Evolutionary conservation across 2,329 filamentous ascomycete species (phyloP).

Genomic region (Fusarium mexicanum): DNA sequence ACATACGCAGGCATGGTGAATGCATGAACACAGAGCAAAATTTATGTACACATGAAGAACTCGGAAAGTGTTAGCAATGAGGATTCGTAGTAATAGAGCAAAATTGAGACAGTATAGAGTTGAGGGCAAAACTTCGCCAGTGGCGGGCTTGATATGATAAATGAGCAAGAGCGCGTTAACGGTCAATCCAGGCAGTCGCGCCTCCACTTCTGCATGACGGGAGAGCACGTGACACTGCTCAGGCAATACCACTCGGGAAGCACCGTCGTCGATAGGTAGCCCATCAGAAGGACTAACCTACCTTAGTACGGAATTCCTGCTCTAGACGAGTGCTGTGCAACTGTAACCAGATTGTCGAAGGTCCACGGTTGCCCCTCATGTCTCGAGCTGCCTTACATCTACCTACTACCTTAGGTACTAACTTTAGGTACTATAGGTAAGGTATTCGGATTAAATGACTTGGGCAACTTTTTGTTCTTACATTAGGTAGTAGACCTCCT

Average conservation of each 20-base stretch:
- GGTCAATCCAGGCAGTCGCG: slow-evolving; percentile 35
- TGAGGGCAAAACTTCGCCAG: slow-evolving; percentile 10
- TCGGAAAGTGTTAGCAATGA: not conserved
- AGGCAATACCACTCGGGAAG: not conserved
- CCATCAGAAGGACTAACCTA: not conserved
- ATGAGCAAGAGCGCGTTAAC: slow-evolving; percentile 36
- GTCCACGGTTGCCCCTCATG: slow-evolving; percentile 25
- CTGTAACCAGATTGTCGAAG: slow-evolving; percentile 10
- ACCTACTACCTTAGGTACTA: not conserved
- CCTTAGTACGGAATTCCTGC: not conserved
- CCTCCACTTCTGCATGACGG: slow-evolving; percentile 36
- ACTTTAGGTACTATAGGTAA: not conserved
- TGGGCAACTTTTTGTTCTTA: not conserved
- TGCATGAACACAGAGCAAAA: slow-evolving; percentile 1
- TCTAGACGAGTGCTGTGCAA: not conserved
- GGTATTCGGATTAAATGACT: not conserved
- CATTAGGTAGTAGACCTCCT: not conserved
- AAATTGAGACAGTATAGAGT: not conserved
- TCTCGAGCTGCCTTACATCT: not conserved
- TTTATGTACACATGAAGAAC: slow-evolving; percentile 41
- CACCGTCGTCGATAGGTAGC: not conserved
- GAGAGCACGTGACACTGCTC: slow-evolving; percentile 43
- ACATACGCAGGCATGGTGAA: slow-evolving; percentile 58
- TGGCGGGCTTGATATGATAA: slow-evolving; percentile 22
- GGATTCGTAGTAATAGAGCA: not conserved